phyloP scores from a whole-genome alignment of 257 asterid genomes.

The Scutellaria baicalensis region DNA sequence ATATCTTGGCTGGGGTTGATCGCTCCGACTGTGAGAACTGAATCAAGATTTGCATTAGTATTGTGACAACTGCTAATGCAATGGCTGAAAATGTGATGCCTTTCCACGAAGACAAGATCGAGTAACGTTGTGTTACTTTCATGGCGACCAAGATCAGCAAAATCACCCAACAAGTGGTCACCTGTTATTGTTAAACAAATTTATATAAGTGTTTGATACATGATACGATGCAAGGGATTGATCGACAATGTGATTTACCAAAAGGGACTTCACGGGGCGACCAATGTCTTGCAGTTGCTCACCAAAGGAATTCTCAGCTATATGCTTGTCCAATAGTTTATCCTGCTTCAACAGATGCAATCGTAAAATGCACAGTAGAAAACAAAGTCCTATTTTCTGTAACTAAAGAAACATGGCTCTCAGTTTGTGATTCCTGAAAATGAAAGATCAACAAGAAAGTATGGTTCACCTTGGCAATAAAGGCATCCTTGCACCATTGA shows the following conservation, averaged over 20 bases:
- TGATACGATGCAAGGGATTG: neutral
- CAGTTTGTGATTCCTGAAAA: neutral
- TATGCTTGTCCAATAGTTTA: conserved; percentile 64
- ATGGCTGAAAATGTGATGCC: conserved; percentile 51
- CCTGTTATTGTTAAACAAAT: conserved; percentile 39
- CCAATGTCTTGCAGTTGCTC: conserved; percentile 54
- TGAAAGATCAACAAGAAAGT: neutral
- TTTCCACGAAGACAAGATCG: conserved; percentile 76
- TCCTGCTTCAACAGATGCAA: conserved; percentile 42
- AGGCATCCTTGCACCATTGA: conserved; percentile 85
- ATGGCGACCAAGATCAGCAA: conserved; percentile 46
- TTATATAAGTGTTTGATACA: neutral
- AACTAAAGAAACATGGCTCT: no score
- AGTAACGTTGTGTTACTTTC: conserved; percentile 50
- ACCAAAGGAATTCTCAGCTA: conserved; percentile 52
- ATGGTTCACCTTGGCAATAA: conserved; percentile 62
- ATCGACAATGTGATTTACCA: conserved; percentile 34
- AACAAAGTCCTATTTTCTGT: no score
- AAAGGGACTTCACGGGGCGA: conserved; percentile 76
- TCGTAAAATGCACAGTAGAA: neutral
- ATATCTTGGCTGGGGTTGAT: conserved; percentile 52
- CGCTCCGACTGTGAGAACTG: conserved; percentile 77
- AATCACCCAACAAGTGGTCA: conserved; percentile 63
- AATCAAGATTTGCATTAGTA: conserved; percentile 83
- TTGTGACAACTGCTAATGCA: conserved; percentile 46